Evolutionary conservation across 805 yeast genomes (phyloP), one percentile per base, ranked within the genome.

Genomic region (Vanderwaltozyma tropicalis): DNA sequence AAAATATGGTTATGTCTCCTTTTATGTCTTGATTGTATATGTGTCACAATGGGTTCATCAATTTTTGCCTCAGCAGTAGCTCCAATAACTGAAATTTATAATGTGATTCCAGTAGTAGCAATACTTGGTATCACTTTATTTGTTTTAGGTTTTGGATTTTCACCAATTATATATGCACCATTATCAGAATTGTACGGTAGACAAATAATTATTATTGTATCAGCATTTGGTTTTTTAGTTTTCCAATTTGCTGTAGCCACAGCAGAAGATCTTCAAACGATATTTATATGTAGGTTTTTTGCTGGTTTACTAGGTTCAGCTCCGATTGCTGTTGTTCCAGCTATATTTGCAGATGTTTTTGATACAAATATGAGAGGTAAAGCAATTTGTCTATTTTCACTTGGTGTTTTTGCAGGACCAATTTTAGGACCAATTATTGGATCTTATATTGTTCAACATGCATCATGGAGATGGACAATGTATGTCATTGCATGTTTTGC

Each of bases 151-250:
- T 89, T 88, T 61, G 96, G 96, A 1, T 71, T 85, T 1, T 96
- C 96, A 14, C 97, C 97, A 6, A 67, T 88, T 35, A 51, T 85
- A 25, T 88, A 92, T 85, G 96, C 92, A 22, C 95, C 95, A 5
- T 56, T 82, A 27, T 79, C 89, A n/a, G 94, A 82, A 56, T 52
- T 80, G 27, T 78, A 69, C 47, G 92, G 94, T 35, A 73, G 95
- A 58, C 72, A 74, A 55, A 58, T 69, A 11, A 76, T 84, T 13
- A 49, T 82, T 37, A 45, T 80, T 2, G 43, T 75, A 4, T 75
- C 87, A 4, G 56, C 70, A 4, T 62, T 83, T 30, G 72, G 80
- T 1, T 71, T 72, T 52, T 63, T 71, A n/a, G 49, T 72, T 31
- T 84, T 85, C 60, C 68, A 69, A 33, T 81, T 80, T 52, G 94